phyloP scores from a whole-genome alignment of 805 yeast genomes.

The Yarrowia sp. region DNA sequence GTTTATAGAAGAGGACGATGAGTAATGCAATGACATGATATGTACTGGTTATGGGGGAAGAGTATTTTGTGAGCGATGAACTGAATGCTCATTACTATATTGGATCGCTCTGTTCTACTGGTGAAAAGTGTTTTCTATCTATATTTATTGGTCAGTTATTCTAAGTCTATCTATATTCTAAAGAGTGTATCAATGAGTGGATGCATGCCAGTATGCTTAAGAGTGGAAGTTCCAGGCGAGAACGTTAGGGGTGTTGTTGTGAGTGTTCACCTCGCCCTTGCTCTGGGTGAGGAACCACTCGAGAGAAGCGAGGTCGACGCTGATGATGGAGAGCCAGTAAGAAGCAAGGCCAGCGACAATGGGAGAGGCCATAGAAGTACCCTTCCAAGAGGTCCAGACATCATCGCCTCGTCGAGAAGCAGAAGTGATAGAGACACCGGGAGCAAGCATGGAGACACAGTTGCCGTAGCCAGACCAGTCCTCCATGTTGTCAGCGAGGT shows the following conservation, averaged over 20 bases:
- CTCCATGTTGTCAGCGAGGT: slow-evolving; percentile 71
- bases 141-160: too few species aligned
- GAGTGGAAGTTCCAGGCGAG: slow-evolving; percentile 9
- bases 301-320: neutral
- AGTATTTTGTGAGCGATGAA: too few species aligned
- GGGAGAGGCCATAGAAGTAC: slow-evolving; percentile 22
- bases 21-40: too few species aligned
- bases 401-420: slow-evolving; percentile 30
- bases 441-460: slow-evolving; percentile 85
- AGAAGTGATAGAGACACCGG: slow-evolving; percentile 81
- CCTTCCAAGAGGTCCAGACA: slow-evolving; percentile 15
- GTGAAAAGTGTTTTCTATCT: too few species aligned
- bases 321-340: neutral
- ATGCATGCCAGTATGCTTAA: neutral
- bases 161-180: neutral
- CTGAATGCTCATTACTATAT: too few species aligned
- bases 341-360: slow-evolving; percentile 6
- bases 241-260: neutral
- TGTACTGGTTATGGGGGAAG: too few species aligned
- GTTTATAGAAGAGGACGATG: neutral
- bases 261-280: neutral
- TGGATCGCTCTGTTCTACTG: too few species aligned
- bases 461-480: slow-evolving; percentile 83
- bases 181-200: neutral
- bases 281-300: slow-evolving; percentile 14